Conservation (phyloP, 164 flowering plant genomes). For the Liquidambar formosana region DNA sequence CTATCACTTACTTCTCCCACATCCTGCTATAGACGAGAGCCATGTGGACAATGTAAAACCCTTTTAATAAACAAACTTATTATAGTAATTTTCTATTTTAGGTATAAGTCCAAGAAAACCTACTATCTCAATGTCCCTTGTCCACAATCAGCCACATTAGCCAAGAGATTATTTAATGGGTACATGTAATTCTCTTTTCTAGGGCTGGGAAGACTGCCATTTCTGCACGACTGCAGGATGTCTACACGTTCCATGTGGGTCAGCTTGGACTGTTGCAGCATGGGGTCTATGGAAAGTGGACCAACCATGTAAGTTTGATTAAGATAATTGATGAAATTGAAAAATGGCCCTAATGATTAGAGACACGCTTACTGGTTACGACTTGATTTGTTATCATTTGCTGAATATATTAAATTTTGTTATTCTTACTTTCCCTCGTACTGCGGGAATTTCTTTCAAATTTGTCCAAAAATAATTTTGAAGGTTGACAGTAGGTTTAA, state of each 20-base stretch:
- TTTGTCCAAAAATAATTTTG: too few relatives aligned
- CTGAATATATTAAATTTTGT: too few relatives aligned
- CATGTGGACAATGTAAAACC: too few relatives aligned
- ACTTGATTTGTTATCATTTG: slow-evolving; percentile 6
- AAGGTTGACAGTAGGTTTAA: too few relatives aligned
- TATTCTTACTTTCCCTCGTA: too few relatives aligned
- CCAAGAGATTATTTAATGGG: slow-evolving; percentile 1
- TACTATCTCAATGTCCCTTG: neutral
- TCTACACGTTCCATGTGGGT: neutral
- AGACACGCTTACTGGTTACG: neutral
- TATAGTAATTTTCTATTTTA: neutral
- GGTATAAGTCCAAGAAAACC: neutral
- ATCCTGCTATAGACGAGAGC: too few relatives aligned
- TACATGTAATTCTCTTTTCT: neutral
- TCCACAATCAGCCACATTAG: neutral
- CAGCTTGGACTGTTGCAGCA: neutral
- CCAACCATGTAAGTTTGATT: too few relatives aligned
- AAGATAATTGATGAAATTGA: too few relatives aligned
- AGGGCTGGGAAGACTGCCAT: too few relatives aligned
- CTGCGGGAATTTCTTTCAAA: too few relatives aligned
- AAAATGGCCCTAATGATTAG: slow-evolving; percentile 23
- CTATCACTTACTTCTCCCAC: too few relatives aligned
- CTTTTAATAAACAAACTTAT: too few relatives aligned
- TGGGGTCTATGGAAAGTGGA: neutral
- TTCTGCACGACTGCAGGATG: neutral